Base-by-base conservation (phyloP, 345 rosid species). In the Schrenkiella parvula region DNA sequence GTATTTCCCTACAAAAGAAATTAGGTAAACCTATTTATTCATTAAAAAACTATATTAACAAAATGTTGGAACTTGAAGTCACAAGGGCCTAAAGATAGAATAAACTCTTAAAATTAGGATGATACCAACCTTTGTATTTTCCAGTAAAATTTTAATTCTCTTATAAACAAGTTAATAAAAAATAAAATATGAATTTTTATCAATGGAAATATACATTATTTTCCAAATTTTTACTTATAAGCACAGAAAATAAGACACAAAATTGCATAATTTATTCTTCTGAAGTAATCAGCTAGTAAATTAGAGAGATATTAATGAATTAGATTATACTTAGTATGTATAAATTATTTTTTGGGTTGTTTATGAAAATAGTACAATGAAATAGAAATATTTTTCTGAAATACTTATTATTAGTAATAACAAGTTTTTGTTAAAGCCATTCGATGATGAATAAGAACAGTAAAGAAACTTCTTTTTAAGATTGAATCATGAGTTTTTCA, bases 1-100 rank as follows among this genome's bases (percentile, higher is more conserved):
- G 32, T 22, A 46, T 63, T 29, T 54, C 6, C 2, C 17, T 48
- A 26, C 37, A 43, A 69, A 28, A 63, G 29, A 63, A 70, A 54
- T 55, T 63, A 63, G 71, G 75, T 76, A 55, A 76, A 46, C 38
- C 22, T 70, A 58, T 69, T 76, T 76, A 19, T 54, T 69, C 18
- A 43, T 43, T 43, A 25, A 37, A 50, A 66, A 44, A 25, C 0
- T 61, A 60, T 41, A 56, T 53, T 35, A 53, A 38, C 47, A 68
- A 12, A 68, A 62, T 62, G 46, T 76, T 76, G 80, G 80, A 76
- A 76, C 76, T 76, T 76, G 80, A 70, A 76, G 71, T 70, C 80
- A 70, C 72, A 70, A 70, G 65, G 38, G 22, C 38, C 60, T 69
- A 44, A 64, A 60, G 48, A 39, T 10, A 57, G 35, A 54, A 64